Evolutionary conservation across 805 yeast genomes (phyloP).

Genomic region (Naumovozyma baii): DNA sequence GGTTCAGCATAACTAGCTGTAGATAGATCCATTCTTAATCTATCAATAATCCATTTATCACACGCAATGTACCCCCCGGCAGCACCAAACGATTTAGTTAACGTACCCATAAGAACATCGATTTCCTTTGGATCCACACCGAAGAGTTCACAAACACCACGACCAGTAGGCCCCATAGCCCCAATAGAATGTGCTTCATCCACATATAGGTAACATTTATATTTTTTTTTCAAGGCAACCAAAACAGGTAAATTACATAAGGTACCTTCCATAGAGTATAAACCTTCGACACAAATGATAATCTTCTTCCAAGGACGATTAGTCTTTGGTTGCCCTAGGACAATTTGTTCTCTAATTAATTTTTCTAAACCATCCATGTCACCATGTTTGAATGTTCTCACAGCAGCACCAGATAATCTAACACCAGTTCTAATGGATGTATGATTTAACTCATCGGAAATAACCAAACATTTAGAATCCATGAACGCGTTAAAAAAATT

Average conservation of each 20-base stretch:
- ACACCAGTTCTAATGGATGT: slow-evolving; percentile 94
- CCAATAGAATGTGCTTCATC: slow-evolving; percentile 99
- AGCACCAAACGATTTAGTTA: slow-evolving; percentile 96
- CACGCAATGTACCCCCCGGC: slow-evolving; percentile 97
- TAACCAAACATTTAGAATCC: slow-evolving; percentile 80
- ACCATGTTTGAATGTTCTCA: slow-evolving; percentile 85
- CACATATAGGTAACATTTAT: slow-evolving; percentile 80
- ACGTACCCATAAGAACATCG: slow-evolving; percentile 93
- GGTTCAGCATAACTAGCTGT: slow-evolving; percentile 75
- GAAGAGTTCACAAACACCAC: slow-evolving; percentile 92
- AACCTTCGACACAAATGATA: slow-evolving; percentile 80
- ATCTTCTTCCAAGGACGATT: slow-evolving; percentile 95
- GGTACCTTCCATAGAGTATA: slow-evolving; percentile 90
- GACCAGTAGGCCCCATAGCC: slow-evolving; percentile 91
- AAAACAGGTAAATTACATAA: slow-evolving; percentile 71
- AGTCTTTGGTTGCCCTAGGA: slow-evolving; percentile 89
- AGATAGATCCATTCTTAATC: slow-evolving; percentile 61
- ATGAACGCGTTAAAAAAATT: slow-evolving; percentile 73
- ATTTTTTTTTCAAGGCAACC: slow-evolving; percentile 65
- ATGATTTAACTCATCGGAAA: slow-evolving; percentile 91
- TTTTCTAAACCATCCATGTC: slow-evolving; percentile 75
- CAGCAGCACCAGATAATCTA: slow-evolving; percentile 84
- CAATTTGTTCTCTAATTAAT: slow-evolving; percentile 70
- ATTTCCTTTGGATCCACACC: slow-evolving; percentile 64
- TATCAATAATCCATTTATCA: slow-evolving; percentile 55